Percentiles rank a stretch among this genome's conserved stretches.
Conservation (phyloP, 2,329 filamentous ascomycete species). For the Gnomoniopsis sp. region DNA sequence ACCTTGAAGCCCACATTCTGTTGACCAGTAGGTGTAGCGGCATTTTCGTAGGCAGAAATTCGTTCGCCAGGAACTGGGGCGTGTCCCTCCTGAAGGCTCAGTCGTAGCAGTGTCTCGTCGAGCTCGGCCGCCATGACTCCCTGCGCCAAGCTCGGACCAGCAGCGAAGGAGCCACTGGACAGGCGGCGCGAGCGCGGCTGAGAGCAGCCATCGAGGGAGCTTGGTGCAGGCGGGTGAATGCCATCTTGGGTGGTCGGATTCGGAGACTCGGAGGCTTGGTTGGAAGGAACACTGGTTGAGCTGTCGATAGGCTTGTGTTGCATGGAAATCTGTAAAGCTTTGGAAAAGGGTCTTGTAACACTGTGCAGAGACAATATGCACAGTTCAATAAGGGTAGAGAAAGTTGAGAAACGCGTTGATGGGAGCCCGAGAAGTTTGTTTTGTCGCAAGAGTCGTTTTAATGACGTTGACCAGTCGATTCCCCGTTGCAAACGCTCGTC, state of each 20-base stretch:
- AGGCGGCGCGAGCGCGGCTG: conserved; percentile 32
- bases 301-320: conserved; percentile 53
- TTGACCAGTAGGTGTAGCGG: conserved; percentile 44
- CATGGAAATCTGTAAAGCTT: conserved; percentile 55
- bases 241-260: conserved; percentile 53
- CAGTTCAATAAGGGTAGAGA: conserved; percentile 36
- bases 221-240: conserved; percentile 42
- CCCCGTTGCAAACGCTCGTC: neutral
- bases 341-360: conserved; percentile 32
- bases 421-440: neutral
- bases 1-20: conserved; percentile 55
- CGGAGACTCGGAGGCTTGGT: conserved; percentile 32
- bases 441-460: conserved; percentile 4
- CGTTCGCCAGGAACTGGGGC: conserved; percentile 44
- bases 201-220: conserved; percentile 31
- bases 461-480: conserved; percentile 12
- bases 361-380: conserved; percentile 51
- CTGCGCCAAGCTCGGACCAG: conserved; percentile 25
- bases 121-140: conserved; percentile 41
- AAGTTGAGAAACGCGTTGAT: conserved; percentile 2
- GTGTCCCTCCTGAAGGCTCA: conserved; percentile 40
- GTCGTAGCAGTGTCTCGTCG: conserved; percentile 48
- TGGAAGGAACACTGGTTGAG: conserved; percentile 39
- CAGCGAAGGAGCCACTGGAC: conserved; percentile 33
- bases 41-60: conserved; percentile 60